Base-by-base conservation (phyloP, 495 filamentous ascomycete genomes). In the Aspergillus kassunensis region DNA sequence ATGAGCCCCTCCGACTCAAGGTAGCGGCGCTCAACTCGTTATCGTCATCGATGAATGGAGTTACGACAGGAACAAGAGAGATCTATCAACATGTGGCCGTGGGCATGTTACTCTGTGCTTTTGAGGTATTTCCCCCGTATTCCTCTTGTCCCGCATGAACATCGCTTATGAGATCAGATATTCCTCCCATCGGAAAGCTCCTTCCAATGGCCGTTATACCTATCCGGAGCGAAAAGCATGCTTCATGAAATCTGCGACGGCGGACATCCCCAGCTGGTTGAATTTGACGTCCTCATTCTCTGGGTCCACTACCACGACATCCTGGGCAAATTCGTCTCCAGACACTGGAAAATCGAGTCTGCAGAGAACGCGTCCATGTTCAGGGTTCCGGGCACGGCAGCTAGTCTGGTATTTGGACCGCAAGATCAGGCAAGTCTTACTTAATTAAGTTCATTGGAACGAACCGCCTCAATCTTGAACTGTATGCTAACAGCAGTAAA, bases 221-320 rank as follows among this genome's bases (percentile, higher is more conserved):
- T 56, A 4, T 44, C 46, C 6, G 53, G 53, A 4, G 53, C 46
- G 13, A 56, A 56, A 12, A 45, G 12, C n/a, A 51, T 56, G 46
- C 53, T 56, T 15, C 45, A 56, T 36, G 6, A 30, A 7, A 44
- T 51, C 2, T 50, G 47, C n/a, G 21, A 50, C 5, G 39, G 39
- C 8, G 46, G 31, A 5, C 46, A 44, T n/a, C 39, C 30, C 21
- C 35, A 51, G 23, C 46, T 51, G 2, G 33, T 37, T 19, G 53
- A 56, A n/a, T 35, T 45, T 18, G 53, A 50, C 20, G 8, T 29
- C 12, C 46, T 56, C 21, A 13, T 56, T n/a, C 37, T 50, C 23
- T 49, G 45, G 44, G 46, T 56, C n/a, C 46, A 56, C 20, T 56
- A 56, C 33, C 53, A 56, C 24, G 53, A 56, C 46, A 45, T 56